phyloP scores from a whole-genome alignment of 805 yeast species.

The Zygotorulaspora chibaensis region DNA sequence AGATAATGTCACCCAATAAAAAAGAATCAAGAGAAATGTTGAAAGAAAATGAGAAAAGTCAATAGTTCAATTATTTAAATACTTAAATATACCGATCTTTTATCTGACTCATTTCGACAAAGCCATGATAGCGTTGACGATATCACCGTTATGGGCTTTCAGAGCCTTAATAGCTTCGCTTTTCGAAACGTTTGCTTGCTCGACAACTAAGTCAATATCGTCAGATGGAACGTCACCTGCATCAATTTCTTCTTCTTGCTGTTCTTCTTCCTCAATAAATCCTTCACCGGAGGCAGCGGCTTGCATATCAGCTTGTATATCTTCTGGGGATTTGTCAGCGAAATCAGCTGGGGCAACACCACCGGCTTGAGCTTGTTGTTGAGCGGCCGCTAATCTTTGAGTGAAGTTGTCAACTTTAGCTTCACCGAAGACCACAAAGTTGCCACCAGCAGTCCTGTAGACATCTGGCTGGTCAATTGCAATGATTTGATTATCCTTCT shows the following conservation, averaged over 20 bases:
- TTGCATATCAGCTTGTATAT: constrained; percentile 79
- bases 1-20: not conserved
- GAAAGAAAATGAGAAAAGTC: constrained; percentile 1
- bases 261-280: constrained; percentile 39
- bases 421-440: constrained; percentile 96
- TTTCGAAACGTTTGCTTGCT: constrained; percentile 87
- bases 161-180: constrained; percentile 89
- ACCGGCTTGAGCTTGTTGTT: constrained; percentile 53
- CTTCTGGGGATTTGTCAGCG: constrained; percentile 62
- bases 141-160: constrained; percentile 83
- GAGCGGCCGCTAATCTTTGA: constrained; percentile 81
- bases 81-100: not conserved
- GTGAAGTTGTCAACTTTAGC: constrained; percentile 93
- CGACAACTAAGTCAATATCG: constrained; percentile 81
- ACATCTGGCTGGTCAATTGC: constrained; percentile 95
- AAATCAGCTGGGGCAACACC: constrained; percentile 44
- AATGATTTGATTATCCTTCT: constrained; percentile 83
- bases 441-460: constrained; percentile 86
- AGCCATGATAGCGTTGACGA: constrained; percentile 94
- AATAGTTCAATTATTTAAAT: not conserved
- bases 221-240: constrained; percentile 77
- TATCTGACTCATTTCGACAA: constrained; percentile 38
- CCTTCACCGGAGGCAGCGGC: constrained; percentile 50
- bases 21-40: not conserved
- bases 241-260: constrained; percentile 72